Evolutionary conservation across 208 protist genomes (phyloP), one percentile per base, ranked within the genome.

Genomic region (Wallacemonas rigidus): DNA sequence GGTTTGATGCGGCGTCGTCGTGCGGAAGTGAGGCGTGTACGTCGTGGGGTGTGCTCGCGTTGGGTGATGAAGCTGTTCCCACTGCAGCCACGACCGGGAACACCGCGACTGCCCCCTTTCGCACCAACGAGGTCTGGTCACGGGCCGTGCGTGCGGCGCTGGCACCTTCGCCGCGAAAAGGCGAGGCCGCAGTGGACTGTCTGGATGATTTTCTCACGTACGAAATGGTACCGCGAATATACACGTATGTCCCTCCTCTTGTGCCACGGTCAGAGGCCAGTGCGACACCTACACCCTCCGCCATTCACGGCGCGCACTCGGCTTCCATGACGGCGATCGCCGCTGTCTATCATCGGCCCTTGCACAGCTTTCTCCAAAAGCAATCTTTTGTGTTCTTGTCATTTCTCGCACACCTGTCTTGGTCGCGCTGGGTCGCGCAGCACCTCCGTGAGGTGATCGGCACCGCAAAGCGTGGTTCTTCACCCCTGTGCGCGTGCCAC

Each of bases 381-480:
- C 75, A 75, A 45, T 81, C 67, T 53, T 85, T 85, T 65, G 69
- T 73, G 38, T 58, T 67, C 26, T 57, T 85, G 48, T 71, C 80
- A 40, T 54, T 75, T 3, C 74, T 85, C 36, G 75, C 80, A 53
- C 80, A 85, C 55, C 67, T 74, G 43, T 69, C 79, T 14, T 85
- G 80, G 80, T 77, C 75, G 57, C 75, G 79, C 69, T 76, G 71
- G 47, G 63, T 85, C 26, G 26, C 26, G 26, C 26, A 26, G 26
- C 26, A 26, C 26, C 26, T 26, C 26, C 0, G 26, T 26, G 26
- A 26, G 26, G 26, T 26, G 0, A 26, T 26, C 26, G 26, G 26
- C 26, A 26, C 26, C 0, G 26, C 26, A 26, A 26, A 26, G 26
- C 26, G 26, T 0, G 26, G 26, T 26, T 26, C 26, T 26, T 26